Conservation (phyloP, 2,329 filamentous ascomycete genomes). For the Xylariaceae sp. region DNA sequence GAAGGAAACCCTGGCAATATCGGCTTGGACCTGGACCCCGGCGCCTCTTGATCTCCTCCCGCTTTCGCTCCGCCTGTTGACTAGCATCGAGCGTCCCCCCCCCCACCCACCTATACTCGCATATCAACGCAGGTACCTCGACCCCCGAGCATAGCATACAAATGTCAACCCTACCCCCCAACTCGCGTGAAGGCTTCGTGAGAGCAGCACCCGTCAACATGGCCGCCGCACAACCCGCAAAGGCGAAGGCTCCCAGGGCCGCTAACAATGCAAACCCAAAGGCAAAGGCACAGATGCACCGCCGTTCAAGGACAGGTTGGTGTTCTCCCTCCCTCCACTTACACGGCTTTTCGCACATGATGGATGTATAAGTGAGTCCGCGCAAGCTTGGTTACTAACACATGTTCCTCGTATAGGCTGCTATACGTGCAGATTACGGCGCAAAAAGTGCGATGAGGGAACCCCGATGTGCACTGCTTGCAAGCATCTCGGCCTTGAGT, state of each 20-base stretch:
- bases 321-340: conserved; percentile 30
- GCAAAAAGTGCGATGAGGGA: conserved; percentile 68
- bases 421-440: conserved; percentile 64
- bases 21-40: conserved; percentile 35
- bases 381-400: conserved; percentile 29
- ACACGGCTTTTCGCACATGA: conserved; percentile 10
- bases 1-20: conserved; percentile 28
- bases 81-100: conserved; percentile 27
- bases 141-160: conserved; percentile 41
- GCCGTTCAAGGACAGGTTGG: conserved; percentile 90
- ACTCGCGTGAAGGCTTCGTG: conserved; percentile 48
- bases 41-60: conserved; percentile 33
- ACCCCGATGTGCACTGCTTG: conserved; percentile 60
- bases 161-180: conserved; percentile 66
- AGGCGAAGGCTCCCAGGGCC: conserved; percentile 56
- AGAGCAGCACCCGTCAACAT: conserved; percentile 54
- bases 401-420: conserved; percentile 44
- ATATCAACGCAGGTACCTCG: conserved; percentile 41
- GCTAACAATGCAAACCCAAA: conserved; percentile 53
- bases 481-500: conserved; percentile 74
- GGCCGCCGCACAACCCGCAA: conserved; percentile 56
- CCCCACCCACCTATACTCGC: conserved; percentile 28
- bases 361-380: conserved; percentile 20
- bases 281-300: conserved; percentile 81
- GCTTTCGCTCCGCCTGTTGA: conserved; percentile 39